Conservation (phyloP, 495 filamentous ascomycete species). For the Penicillium simplicissimum region DNA sequence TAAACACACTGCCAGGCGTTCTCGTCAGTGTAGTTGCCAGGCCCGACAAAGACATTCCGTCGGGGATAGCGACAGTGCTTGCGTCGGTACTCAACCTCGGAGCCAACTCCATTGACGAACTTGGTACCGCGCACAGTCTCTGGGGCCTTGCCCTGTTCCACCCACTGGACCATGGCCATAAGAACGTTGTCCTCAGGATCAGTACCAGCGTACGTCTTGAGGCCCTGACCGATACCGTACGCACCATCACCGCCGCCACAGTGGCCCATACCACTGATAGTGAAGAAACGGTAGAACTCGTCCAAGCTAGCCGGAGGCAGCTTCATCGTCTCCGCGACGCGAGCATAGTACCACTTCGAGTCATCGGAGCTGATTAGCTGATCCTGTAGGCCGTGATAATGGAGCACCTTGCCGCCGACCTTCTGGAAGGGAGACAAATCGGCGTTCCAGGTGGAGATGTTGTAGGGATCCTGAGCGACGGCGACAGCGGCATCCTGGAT, state of each 20-base stretch:
- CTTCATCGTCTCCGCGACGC: constrained; percentile 47
- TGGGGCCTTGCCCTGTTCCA: constrained; percentile 58
- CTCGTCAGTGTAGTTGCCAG: constrained; percentile 44
- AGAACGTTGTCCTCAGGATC: constrained; percentile 48
- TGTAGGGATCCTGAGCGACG: constrained; percentile 44
- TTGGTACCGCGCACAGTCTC: constrained; percentile 56
- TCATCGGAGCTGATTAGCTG: constrained; percentile 45
- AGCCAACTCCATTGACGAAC: constrained; percentile 45
- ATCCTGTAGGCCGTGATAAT: constrained; percentile 52
- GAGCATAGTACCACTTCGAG: constrained; percentile 46
- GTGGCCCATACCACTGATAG: constrained; percentile 46
- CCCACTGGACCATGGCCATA: constrained; percentile 60
- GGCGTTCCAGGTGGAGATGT: constrained; percentile 52
- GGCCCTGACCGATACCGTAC: constrained; percentile 52
- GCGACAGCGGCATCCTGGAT: constrained; percentile 41
- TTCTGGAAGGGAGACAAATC: constrained; percentile 46
- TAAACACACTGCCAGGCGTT: constrained; percentile 43
- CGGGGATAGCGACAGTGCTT: constrained; percentile 44
- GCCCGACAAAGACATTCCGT: constrained; percentile 41
- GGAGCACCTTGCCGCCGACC: constrained; percentile 51
- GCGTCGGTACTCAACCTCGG: constrained; percentile 36
- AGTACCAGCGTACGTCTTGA: constrained; percentile 26
- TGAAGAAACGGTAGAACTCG: constrained; percentile 61
- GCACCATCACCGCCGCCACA: constrained; percentile 55
- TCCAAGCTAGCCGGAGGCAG: constrained; percentile 46